These are phyloP conservation scores for Sugiyamaella mastotermitis DNA, from an alignment of 805 yeast genomes.

Conservation along the genomic window DNA sequence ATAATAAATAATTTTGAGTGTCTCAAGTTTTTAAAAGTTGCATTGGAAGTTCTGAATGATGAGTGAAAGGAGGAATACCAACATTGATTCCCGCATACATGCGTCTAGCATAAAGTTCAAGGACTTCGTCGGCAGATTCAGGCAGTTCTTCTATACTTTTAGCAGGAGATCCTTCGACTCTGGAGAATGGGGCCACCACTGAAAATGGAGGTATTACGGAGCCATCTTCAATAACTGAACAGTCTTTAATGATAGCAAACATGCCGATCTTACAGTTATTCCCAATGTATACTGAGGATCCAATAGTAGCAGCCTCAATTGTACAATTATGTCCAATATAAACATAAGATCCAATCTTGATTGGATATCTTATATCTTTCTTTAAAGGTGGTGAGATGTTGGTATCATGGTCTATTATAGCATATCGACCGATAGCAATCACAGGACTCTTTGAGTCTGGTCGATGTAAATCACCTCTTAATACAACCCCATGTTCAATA, in stretches of 20 bases:
- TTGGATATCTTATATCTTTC: constrained; percentile 26
- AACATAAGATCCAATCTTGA: constrained; percentile 34
- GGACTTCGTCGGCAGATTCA: constrained; percentile 27
- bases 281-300: constrained; percentile 34
- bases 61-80: constrained; percentile 4
- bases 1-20: background rate
- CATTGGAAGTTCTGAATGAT: background rate
- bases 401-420: constrained; percentile 22
- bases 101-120: constrained; percentile 27
- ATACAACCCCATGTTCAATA: constrained; percentile 27
- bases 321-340: constrained; percentile 27
- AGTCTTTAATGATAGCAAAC: constrained; percentile 33
- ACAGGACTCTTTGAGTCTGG: constrained; percentile 25
- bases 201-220: constrained; percentile 31
- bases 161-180: constrained; percentile 27
- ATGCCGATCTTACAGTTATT: constrained; percentile 29
- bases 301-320: constrained; percentile 34
- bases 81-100: constrained; percentile 24
- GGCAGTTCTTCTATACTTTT: constrained; percentile 23
- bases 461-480: constrained; percentile 32
- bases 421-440: constrained; percentile 33
- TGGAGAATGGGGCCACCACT: constrained; percentile 31
- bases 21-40: background rate
- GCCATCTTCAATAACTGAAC: constrained; percentile 29
- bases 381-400: constrained; percentile 29